Base-by-base conservation (phyloP, 2,329 filamentous ascomycete species). In the Fusarium sp. region DNA sequence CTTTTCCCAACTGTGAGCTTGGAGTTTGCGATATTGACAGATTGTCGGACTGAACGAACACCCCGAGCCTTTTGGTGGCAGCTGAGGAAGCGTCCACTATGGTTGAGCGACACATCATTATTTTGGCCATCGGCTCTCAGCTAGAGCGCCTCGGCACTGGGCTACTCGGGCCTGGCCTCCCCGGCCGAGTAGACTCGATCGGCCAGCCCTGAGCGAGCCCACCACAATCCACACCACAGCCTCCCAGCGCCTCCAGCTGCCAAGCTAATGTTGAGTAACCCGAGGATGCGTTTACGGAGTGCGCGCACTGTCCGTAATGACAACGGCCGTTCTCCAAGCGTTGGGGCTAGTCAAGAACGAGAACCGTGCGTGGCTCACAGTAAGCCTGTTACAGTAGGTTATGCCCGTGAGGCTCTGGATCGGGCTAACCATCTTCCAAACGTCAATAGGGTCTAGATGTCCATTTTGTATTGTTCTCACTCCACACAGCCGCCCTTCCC, bases 361-460 rank as follows among this genome's bases (percentile, higher is more conserved):
- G 62, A 60, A 60, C 73, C 59, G 64, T 76, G 71, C 57, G 62
- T 35, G 52, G 58, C 27, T 42, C 31, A 54, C 16, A 58, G 62
- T 24, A 50, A 67, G 38, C 57, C 63, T 38, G 22, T 57, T 62
- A 54, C 27, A 34, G 63, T 65, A 72, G 57, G 14, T 40, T 31
- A 70, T 62, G 45, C 47, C 58, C n/a, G 34, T 63, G 66, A 58
- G 66, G 66, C 57, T 71, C 66, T 64, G 35, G 70, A 70, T 50
- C 56, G 58, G 64, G 62, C 57, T 66, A 50, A 63, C 64, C 65
- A 63, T 64, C 27, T 42, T 47, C 59, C 65, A 67, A 47, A 47
- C 67, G 62, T 78, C 72, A 77, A 74, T 67, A 69, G 65, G 64
- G 66, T 42, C 62, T 38, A 62, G 63, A 60, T 70, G 34, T 61